Percentiles rank a stretch among this genome's conserved stretches.
phyloP scores from a whole-genome alignment of 1,139 yeast genomes.

The Suhomyces chickasaworum region DNA sequence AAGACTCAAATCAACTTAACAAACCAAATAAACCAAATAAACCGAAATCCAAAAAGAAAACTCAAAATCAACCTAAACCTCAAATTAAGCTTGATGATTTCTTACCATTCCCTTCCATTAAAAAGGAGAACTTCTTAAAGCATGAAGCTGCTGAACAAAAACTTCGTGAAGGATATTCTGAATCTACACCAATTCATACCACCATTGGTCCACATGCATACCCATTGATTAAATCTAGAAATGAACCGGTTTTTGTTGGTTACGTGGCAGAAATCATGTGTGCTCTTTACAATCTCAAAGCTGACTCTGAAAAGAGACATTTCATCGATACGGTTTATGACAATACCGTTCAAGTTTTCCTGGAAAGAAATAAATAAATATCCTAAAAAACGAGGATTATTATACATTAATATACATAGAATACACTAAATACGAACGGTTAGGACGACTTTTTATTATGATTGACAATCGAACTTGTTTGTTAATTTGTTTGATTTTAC shows the following conservation, averaged over 20 bases:
- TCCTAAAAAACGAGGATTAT: constrained; percentile 3
- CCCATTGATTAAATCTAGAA: constrained; percentile 77
- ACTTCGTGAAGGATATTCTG: constrained; percentile 16
- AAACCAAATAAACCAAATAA: no score
- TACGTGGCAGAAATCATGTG: constrained; percentile 80
- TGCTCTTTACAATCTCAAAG: constrained; percentile 39
- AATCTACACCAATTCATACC: constrained; percentile 15
- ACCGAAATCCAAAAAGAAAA: constrained; percentile 7
- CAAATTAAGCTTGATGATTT: constrained; percentile 43
- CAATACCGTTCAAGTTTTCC: constrained; percentile 62
- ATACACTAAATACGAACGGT: background rate
- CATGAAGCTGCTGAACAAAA: constrained; percentile 16
- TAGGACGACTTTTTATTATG: background rate
- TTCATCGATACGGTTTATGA: constrained; percentile 65
- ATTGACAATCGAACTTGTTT: background rate
- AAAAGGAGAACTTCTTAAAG: constrained; percentile 59
- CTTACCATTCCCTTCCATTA: constrained; percentile 63
- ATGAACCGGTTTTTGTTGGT: constrained; percentile 87
- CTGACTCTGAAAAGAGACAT: constrained; percentile 48
- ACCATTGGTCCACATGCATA: constrained; percentile 36
- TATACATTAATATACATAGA: constrained; percentile 12
- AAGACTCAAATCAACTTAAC: background rate
- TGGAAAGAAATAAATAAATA: constrained; percentile 34
- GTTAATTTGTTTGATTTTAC: no score
- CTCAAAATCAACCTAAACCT: constrained; percentile 15